Conservation (phyloP, 495 filamentous ascomycete species). For the Penicillium paxilli region DNA sequence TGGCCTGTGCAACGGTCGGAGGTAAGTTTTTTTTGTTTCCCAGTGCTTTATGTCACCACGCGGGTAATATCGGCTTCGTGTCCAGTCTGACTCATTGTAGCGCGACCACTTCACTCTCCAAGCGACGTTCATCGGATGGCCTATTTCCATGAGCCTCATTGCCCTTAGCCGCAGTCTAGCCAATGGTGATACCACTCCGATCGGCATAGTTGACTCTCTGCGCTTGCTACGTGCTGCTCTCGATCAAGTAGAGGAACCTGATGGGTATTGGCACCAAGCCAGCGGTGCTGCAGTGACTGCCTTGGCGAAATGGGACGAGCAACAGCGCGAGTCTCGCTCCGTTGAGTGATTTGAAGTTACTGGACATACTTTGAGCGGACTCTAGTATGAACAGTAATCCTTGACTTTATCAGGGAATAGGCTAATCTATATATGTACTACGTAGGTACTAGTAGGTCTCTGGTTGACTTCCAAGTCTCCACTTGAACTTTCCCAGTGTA, state of each 20-base stretch:
- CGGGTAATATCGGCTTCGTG: not conserved
- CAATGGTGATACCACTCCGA: constrained; percentile 3
- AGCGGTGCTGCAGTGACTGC: constrained; percentile 2
- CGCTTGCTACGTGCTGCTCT: constrained; percentile 1
- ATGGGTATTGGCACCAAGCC: constrained; percentile 2
- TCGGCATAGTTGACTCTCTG: constrained; percentile 1
- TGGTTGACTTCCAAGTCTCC: too few species aligned
- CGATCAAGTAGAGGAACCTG: constrained; percentile 1
- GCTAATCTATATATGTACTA: too few species aligned
- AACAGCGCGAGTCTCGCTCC: not conserved
- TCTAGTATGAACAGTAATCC: too few species aligned
- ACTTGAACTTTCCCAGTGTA: too few species aligned
- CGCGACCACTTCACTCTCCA: constrained; percentile 2
- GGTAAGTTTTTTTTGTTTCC: not conserved
- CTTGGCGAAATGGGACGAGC: constrained; percentile 1
- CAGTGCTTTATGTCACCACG: not conserved
- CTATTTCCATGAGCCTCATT: constrained; percentile 3
- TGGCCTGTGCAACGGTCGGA: constrained; percentile 2
- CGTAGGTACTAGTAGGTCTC: too few species aligned
- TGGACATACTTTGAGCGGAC: too few species aligned
- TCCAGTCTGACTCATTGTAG: constrained; percentile 1
- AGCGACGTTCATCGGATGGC: constrained; percentile 1
- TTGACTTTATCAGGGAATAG: too few species aligned
- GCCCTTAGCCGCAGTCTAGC: constrained; percentile 1
- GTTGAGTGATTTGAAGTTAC: not conserved